A percentile compares a stretch with the other conserved stretches of the same genome.
phyloP scores from a whole-genome alignment of 2,329 filamentous ascomycete genomes.

The Arthrinium phaeospermum region DNA sequence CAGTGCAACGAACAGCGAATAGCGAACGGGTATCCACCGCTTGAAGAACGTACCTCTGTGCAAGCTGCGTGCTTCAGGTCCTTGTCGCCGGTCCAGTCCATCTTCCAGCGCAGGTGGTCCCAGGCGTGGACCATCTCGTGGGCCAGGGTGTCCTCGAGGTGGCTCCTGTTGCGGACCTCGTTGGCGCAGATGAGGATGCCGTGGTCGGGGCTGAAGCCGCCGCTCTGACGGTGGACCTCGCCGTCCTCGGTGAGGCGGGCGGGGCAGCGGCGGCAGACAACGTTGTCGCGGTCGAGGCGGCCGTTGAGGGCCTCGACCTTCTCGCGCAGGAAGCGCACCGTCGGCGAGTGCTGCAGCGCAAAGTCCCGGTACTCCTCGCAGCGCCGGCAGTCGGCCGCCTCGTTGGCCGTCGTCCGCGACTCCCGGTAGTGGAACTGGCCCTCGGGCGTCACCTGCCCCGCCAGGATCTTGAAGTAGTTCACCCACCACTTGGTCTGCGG shows the following conservation, averaged over 20 bases:
- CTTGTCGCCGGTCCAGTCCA: slow-evolving; percentile 75
- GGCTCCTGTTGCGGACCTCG: slow-evolving; percentile 77
- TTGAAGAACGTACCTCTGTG: slow-evolving; percentile 71
- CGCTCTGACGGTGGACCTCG: slow-evolving; percentile 68
- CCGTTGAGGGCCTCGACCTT: slow-evolving; percentile 83
- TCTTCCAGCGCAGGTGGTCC: slow-evolving; percentile 90
- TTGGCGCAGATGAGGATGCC: slow-evolving; percentile 95
- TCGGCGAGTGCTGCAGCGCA: slow-evolving; percentile 82
- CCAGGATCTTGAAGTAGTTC: slow-evolving; percentile 85
- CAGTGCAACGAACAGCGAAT: background rate
- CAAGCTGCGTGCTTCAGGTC: slow-evolving; percentile 89
- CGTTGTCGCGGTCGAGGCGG: slow-evolving; percentile 73
- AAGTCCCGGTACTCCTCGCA: slow-evolving; percentile 86
- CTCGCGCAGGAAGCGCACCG: slow-evolving; percentile 84
- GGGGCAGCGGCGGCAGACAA: slow-evolving; percentile 82
- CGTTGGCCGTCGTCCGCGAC: slow-evolving; percentile 75
- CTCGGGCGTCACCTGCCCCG: slow-evolving; percentile 71
- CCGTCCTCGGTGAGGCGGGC: slow-evolving; percentile 61
- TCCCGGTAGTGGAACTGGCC: slow-evolving; percentile 79
- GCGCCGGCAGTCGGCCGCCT: slow-evolving; percentile 76
- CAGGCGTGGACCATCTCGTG: slow-evolving; percentile 99
- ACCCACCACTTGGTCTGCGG: slow-evolving; percentile 70
- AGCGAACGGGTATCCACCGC: background rate
- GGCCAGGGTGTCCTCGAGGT: slow-evolving; percentile 90
- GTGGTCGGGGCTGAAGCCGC: slow-evolving; percentile 85